phyloP scores from a whole-genome alignment of 352 stramenopile species.

The Globisporangium iwayamae region DNA sequence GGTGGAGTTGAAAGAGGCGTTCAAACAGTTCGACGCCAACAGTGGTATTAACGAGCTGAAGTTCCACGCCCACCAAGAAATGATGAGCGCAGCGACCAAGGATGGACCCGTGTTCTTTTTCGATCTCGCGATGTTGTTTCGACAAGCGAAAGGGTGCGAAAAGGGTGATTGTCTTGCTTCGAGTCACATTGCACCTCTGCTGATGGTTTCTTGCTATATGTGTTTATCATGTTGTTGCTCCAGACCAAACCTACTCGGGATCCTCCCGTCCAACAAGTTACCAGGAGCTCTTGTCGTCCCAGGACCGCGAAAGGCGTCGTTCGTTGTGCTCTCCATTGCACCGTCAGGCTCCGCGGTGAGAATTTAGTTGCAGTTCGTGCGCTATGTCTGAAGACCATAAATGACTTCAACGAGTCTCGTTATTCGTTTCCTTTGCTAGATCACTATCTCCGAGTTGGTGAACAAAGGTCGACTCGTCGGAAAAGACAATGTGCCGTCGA shows the following conservation, averaged over 20 bases:
- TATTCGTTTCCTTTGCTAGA: slow-evolving; percentile 12
- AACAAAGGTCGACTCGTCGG: slow-evolving; percentile 49
- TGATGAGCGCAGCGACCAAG: slow-evolving; percentile 47
- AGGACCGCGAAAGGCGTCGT: slow-evolving; percentile 38
- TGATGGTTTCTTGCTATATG: background rate
- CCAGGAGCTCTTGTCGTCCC: slow-evolving; percentile 38
- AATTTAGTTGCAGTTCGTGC: background rate
- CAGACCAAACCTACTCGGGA: slow-evolving; percentile 34
- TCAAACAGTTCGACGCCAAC: slow-evolving; percentile 50
- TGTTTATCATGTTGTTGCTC: background rate
- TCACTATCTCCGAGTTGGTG: slow-evolving; percentile 49
- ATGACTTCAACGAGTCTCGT: background rate
- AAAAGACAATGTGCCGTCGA: slow-evolving; percentile 51
- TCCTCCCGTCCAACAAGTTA: slow-evolving; percentile 53
- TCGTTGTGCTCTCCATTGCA: slow-evolving; percentile 42
- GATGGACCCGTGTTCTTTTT: slow-evolving; percentile 76
- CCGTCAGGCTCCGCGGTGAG: slow-evolving; percentile 34
- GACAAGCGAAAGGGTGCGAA: slow-evolving; percentile 49
- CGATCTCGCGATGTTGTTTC: slow-evolving; percentile 45
- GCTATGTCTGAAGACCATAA: background rate
- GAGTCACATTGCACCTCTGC: background rate
- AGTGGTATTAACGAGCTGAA: slow-evolving; percentile 59
- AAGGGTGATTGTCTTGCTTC: background rate
- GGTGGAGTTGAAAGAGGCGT: slow-evolving; percentile 58
- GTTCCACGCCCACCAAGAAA: slow-evolving; percentile 56